Percentiles rank a stretch among this genome's conserved stretches.
These are phyloP conservation scores for Epichloe gansuensis DNA, from an alignment of 2,329 filamentous ascomycete genomes.

Conservation along the genomic window DNA sequence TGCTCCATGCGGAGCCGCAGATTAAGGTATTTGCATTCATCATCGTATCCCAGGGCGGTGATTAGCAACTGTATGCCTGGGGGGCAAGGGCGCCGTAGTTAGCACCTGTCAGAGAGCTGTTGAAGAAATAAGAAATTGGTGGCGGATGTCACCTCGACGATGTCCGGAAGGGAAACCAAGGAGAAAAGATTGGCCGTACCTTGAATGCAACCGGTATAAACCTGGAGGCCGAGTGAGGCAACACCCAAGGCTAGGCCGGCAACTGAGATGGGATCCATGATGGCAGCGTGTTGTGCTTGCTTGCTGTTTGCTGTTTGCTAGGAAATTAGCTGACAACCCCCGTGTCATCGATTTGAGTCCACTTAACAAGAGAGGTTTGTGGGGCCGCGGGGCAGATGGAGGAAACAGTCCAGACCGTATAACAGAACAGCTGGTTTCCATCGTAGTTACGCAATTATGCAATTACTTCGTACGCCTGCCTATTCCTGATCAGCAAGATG, in stretches of 20 bases:
- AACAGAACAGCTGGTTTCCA: too few relatives aligned
- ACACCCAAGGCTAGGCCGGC: constrained; percentile 31
- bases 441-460: too few relatives aligned
- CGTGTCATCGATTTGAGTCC: too few relatives aligned
- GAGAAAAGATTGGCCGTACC: constrained; percentile 12
- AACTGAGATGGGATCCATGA: constrained; percentile 31
- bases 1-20: constrained; percentile 36
- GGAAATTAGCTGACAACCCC: too few relatives aligned
- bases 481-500: too few relatives aligned
- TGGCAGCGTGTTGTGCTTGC: neutral
- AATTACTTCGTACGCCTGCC: too few relatives aligned
- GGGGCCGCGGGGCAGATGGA: neutral
- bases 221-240: constrained; percentile 31
- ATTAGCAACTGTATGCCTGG: constrained; percentile 31
- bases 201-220: constrained; percentile 34
- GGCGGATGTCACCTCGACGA: neutral
- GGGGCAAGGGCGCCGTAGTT: neutral
- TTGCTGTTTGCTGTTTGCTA: neutral
- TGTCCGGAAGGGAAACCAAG: neutral
- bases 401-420: neutral
- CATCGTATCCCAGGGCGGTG: constrained; percentile 33
- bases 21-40: constrained; percentile 35
- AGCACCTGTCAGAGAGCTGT: neutral
- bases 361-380: neutral
- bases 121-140: neutral